Evolutionary conservation across 176 grass and related monocot species (phyloP).

Genomic region (Avena atlantica): DNA sequence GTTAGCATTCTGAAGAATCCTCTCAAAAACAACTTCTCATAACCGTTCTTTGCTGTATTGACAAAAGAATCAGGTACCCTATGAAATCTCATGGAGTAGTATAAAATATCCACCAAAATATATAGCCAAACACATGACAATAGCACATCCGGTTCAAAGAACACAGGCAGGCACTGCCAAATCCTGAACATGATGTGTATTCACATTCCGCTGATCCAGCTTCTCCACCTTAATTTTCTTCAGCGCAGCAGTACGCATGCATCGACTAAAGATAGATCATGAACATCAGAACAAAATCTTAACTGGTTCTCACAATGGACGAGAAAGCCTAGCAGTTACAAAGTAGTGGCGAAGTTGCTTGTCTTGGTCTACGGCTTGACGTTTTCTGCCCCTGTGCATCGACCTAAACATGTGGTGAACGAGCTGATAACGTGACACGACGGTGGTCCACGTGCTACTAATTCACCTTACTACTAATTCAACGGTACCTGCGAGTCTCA

Average conservation of each 20-base stretch:
- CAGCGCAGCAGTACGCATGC: too few species aligned
- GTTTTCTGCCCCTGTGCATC: too few species aligned
- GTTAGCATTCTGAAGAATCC: not conserved
- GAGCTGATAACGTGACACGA: too few species aligned
- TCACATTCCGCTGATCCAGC: not conserved
- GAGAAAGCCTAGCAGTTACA: not conserved
- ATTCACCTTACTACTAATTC: too few species aligned
- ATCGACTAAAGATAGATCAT: not conserved
- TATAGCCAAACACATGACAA: not conserved
- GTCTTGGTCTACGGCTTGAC: too few species aligned
- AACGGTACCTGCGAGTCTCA: too few species aligned
- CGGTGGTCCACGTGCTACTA: too few species aligned
- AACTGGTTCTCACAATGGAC: not conserved
- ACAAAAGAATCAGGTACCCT: not conserved
- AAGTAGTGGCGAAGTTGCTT: not conserved
- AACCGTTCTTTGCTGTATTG: not conserved
- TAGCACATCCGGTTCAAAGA: not conserved
- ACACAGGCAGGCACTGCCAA: not conserved
- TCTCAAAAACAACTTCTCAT: not conserved
- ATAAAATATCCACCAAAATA: not conserved
- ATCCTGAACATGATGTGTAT: not conserved
- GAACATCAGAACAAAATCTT: not conserved
- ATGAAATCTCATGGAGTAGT: not conserved
- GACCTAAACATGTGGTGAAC: too few species aligned
- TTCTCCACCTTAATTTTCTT: not conserved